Conservation (phyloP, 352 stramenopile genomes). For the Aphanomyces euteiches region DNA sequence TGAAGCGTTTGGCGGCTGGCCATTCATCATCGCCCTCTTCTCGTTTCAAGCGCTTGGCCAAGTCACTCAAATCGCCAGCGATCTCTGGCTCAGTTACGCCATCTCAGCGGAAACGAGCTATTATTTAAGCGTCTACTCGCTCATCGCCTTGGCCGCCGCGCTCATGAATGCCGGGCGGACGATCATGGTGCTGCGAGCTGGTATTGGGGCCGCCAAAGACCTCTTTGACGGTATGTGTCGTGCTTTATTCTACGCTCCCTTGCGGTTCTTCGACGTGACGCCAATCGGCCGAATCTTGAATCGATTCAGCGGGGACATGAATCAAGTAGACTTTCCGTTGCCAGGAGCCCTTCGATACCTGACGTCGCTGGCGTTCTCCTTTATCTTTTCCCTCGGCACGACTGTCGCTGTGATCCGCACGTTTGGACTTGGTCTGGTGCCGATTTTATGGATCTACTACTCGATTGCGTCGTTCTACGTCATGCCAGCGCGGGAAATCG, state of each 20-base stretch:
- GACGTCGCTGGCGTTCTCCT: slow-evolving; percentile 68
- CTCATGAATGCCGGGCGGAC: slow-evolving; percentile 39
- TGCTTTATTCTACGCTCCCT: slow-evolving; percentile 38
- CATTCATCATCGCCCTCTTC: not conserved
- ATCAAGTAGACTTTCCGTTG: slow-evolving; percentile 54
- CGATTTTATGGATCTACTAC: slow-evolving; percentile 78
- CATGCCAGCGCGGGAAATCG: slow-evolving; percentile 45
- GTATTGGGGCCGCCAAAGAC: slow-evolving; percentile 50
- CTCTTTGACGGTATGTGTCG: slow-evolving; percentile 16
- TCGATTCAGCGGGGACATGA: slow-evolving; percentile 40
- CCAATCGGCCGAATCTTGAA: slow-evolving; percentile 43
- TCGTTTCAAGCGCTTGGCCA: not conserved
- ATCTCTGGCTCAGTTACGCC: slow-evolving; percentile 1
- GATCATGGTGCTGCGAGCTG: slow-evolving; percentile 50
- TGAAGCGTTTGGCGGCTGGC: slow-evolving; percentile 25
- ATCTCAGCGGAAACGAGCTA: not conserved
- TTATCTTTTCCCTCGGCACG: slow-evolving; percentile 71
- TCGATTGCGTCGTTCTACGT: slow-evolving; percentile 44
- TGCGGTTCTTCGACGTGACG: slow-evolving; percentile 47
- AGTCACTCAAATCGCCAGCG: slow-evolving; percentile 9
- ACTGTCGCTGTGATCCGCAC: slow-evolving; percentile 76
- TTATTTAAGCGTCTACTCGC: slow-evolving; percentile 59
- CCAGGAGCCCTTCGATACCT: slow-evolving; percentile 52
- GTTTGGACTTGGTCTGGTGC: slow-evolving; percentile 74
- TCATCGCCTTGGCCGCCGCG: slow-evolving; percentile 37